These are phyloP conservation scores for Batkoa obscura DNA, from an alignment of 371 early-diverging fungal genomes.

Conservation along the genomic window DNA sequence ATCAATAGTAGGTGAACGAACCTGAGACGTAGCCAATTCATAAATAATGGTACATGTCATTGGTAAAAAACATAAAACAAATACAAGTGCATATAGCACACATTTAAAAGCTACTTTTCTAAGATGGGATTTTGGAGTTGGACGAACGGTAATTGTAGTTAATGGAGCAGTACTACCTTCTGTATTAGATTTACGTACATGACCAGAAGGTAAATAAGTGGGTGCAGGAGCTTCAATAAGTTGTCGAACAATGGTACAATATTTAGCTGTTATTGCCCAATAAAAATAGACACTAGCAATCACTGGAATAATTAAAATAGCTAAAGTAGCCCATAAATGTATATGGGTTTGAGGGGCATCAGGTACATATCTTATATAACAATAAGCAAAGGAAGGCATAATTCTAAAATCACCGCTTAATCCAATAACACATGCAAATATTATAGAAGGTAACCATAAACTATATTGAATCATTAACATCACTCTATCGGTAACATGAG, in stretches of 20 bases:
- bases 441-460: neutral
- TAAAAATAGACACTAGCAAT: neutral
- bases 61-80: neutral
- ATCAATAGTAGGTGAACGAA: neutral
- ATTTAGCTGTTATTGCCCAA: neutral
- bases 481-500: neutral
- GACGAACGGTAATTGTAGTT: neutral
- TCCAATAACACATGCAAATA: neutral
- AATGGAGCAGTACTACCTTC: neutral
- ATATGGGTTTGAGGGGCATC: neutral
- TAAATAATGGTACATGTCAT: neutral
- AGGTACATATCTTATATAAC: neutral
- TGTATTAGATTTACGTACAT: neutral
- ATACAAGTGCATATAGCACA: neutral
- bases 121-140: neutral
- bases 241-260: neutral
- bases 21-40: neutral
- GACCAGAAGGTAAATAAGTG: neutral
- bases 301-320: neutral
- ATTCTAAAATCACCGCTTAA: neutral
- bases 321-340: neutral
- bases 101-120: neutral
- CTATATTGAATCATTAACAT: neutral
- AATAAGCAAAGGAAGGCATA: conserved; percentile 1
- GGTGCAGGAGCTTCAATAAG: no score